Evolutionary conservation across 2,329 filamentous ascomycete genomes (phyloP), one percentile per base, ranked within the genome.

Genomic region (Juglanconis sp.): DNA sequence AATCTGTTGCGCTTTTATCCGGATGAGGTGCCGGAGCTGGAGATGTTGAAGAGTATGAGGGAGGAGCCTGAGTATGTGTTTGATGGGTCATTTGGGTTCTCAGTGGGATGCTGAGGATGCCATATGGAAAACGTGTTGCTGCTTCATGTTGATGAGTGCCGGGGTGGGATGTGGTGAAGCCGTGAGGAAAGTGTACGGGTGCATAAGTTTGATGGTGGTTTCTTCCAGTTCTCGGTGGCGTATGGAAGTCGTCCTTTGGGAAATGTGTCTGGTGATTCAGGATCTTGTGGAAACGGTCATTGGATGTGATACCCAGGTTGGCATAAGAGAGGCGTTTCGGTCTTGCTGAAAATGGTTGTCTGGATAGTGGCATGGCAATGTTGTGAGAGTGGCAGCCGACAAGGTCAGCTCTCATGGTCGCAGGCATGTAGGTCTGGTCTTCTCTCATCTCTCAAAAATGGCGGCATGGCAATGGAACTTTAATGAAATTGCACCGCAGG

Each of bases 1-100:
- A 83, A 81, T 57, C 78, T 98, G n/a, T 76, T 98, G 42, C 78
- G 80, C n/a, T 93, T 87, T 71, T 97, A 96, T 66, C 75, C 74
- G 0, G 69, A 76, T 63, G 78, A 82, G 58, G 85, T 87, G 1
- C 86, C 86, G 3, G 69, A 78, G 1, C 71, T 87, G 48, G 81
- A 81, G 31, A 76, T 81, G 53, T 69, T 88, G n/a, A 77, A 80
- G 63, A 80, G 78, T 4, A 81, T 87, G 72, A 77, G 85, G 15
- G 76, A 75, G 10, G 76, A 76, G 35, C 72, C 70, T 10, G 76
- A 76, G 61, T 81, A 84, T 59, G 72, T 83, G 1, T 86, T 85
- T 68, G 83, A 86, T 57, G 83, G 83, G 2, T 84, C 82, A 0
- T 85, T 84, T 69, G 82, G 83, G 7, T 85, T 86, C 65, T 82